These are phyloP conservation scores for Piloderma croceum DNA, from an alignment of 768 basidiomycete species.

Conservation along the genomic window DNA sequence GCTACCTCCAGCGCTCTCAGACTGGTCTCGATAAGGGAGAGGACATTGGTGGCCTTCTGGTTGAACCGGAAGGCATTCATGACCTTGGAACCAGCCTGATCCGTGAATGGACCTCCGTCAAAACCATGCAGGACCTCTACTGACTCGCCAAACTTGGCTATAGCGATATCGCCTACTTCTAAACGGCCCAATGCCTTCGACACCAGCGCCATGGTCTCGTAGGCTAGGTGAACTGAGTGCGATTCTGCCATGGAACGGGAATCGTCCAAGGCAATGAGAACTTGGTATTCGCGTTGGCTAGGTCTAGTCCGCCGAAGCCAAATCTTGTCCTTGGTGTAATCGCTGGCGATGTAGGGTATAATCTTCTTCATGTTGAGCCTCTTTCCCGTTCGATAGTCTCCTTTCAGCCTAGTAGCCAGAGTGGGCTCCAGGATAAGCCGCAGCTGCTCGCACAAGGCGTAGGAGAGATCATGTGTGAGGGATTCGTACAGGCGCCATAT, in stretches of 20 bases:
- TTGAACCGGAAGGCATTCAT: slow-evolving; percentile 84
- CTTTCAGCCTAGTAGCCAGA: slow-evolving; percentile 85
- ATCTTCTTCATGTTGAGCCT: slow-evolving; percentile 98
- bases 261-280: slow-evolving; percentile 91
- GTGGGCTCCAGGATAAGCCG: slow-evolving; percentile 96
- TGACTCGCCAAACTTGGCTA: slow-evolving; percentile 83
- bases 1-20: slow-evolving; percentile 71
- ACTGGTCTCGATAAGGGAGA: slow-evolving; percentile 74
- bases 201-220: slow-evolving; percentile 88
- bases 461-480: slow-evolving; percentile 86
- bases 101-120: slow-evolving; percentile 72
- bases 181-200: slow-evolving; percentile 85
- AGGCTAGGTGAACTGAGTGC: slow-evolving; percentile 88
- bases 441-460: slow-evolving; percentile 90
- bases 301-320: slow-evolving; percentile 95
- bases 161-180: slow-evolving; percentile 91
- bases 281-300: slow-evolving; percentile 91
- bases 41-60: slow-evolving; percentile 85
- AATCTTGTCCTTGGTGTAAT: slow-evolving; percentile 99
- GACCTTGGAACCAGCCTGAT: slow-evolving; percentile 73
- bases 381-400: slow-evolving; percentile 97
- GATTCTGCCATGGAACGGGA: slow-evolving; percentile 95
- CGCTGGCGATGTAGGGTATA: slow-evolving; percentile 95
- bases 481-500: slow-evolving; percentile 93
- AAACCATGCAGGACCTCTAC: slow-evolving; percentile 90